These are phyloP conservation scores for Micractinium conductrix DNA, from an alignment of 139 green algal species.

Conservation along the genomic window DNA sequence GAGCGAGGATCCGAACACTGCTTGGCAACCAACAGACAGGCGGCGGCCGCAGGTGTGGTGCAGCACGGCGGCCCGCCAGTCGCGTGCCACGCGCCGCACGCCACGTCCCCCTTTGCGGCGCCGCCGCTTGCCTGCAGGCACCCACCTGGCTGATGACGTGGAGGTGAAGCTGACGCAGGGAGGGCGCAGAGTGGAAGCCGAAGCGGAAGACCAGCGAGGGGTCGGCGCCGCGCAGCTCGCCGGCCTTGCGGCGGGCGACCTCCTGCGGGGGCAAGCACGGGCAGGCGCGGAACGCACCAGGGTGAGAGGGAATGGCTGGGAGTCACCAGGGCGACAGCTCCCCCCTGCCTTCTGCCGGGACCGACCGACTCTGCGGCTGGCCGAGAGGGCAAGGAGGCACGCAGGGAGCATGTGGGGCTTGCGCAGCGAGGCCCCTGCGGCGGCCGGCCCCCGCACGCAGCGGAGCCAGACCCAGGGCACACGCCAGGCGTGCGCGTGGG, in stretches of 20 bases:
- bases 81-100: not conserved
- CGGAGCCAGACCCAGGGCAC: no score
- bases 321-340: not conserved
- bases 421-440: no score
- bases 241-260: not conserved
- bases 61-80: not conserved
- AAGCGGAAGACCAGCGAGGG: constrained; percentile 52
- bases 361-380: not conserved
- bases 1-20: not conserved
- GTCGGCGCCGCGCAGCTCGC: not conserved
- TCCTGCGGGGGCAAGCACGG: not conserved
- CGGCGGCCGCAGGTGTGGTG: not conserved
- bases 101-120: not conserved
- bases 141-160: constrained; percentile 78
- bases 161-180: constrained; percentile 88
- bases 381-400: no score
- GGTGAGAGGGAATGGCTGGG: no score
- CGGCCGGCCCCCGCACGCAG: no score
- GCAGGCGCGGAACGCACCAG: not conserved
- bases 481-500: no score
- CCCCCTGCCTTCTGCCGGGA: not conserved
- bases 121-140: not conserved
- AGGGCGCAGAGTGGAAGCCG: constrained; percentile 85
- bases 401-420: no score
- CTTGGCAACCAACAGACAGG: not conserved